phyloP scores from a whole-genome alignment of 495 filamentous ascomycete genomes.

The Xylaria cubensis region DNA sequence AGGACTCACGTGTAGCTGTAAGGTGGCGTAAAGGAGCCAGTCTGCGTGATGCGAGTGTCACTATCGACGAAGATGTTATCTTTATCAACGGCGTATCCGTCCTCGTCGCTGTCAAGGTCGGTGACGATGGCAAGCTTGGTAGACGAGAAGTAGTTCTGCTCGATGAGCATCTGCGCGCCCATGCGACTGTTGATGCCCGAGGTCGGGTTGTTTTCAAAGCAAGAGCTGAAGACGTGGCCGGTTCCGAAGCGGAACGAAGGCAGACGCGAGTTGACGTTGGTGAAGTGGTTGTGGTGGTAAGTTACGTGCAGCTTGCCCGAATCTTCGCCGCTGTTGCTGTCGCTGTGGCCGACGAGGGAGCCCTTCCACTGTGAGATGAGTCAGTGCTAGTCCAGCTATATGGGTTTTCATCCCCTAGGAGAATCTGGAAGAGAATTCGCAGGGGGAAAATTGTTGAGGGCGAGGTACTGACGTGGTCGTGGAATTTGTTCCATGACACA shows the following conservation, averaged over 20 bases:
- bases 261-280: constrained; percentile 47
- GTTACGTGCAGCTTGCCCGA: constrained; percentile 55
- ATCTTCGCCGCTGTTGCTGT: constrained; percentile 46
- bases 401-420: not conserved
- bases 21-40: constrained; percentile 2
- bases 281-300: constrained; percentile 58
- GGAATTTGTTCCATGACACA: constrained; percentile 57
- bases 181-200: constrained; percentile 58
- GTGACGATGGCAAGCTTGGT: constrained; percentile 44
- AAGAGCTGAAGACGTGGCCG: constrained; percentile 57
- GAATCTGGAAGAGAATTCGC: not conserved
- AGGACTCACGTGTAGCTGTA: constrained; percentile 25
- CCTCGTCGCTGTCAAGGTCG: constrained; percentile 34
- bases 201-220: constrained; percentile 40
- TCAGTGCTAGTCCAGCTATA: constrained; percentile 32
- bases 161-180: constrained; percentile 56
- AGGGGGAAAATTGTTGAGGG: constrained; percentile 32
- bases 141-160: constrained; percentile 50
- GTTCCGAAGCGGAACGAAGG: constrained; percentile 60
- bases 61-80: constrained; percentile 33
- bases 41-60: constrained; percentile 23
- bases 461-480: constrained; percentile 41
- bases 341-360: constrained; percentile 53
- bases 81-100: constrained; percentile 37
- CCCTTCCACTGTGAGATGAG: constrained; percentile 54